Base-by-base conservation (phyloP, 2,329 filamentous ascomycete species). In the Paraconiothyrium sp. region DNA sequence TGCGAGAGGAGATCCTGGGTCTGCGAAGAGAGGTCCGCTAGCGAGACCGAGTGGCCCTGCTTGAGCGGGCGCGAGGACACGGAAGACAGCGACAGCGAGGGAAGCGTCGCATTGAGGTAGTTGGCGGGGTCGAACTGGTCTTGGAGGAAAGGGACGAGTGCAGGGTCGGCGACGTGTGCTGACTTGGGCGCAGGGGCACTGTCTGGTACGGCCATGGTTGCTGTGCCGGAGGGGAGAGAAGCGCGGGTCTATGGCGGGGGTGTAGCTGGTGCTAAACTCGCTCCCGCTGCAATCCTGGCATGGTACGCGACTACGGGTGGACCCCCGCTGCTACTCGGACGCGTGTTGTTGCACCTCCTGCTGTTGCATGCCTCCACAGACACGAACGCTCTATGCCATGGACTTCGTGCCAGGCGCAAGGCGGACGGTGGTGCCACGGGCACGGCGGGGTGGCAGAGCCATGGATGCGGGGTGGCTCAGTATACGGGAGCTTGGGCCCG, bases 1-100 rank as follows among this genome's bases (percentile, higher is more conserved):
- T 94, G 92, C 1, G 93, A 92, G 50, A 97, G 85, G n/a, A 96
- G 85, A 3, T 89, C 85, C 78, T 97, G 94, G 0, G 94, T 90
- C 74, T 93, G 92, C 0, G 89, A 85, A 1, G 93, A 93, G 55
- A 97, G 81, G 62, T 94, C 89, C n/a, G 90, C 83, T 50, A 97
- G 84, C 2, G 91, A 84, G 5, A 90, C 85, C 57, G 81, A 81
- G 65, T 78, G 72, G 71, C 81, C 66, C 35, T 74, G 66, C 48
- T 75, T 75, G 32, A 74, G 61, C 30, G 71, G 73, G 78, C 81
- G 72, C 65, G 76, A 70, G 54, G 81, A 75, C 27, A 76, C 74
- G 30, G 82, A 80, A 35, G 83, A 80, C 46, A 85, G 78, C 51
- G 83, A 84, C 22, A 97, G 83, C 1, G 90, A 82, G 4, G 93